phyloP scores from a whole-genome alignment of 2,329 filamentous ascomycete species.

The Penicillium oxalicum region DNA sequence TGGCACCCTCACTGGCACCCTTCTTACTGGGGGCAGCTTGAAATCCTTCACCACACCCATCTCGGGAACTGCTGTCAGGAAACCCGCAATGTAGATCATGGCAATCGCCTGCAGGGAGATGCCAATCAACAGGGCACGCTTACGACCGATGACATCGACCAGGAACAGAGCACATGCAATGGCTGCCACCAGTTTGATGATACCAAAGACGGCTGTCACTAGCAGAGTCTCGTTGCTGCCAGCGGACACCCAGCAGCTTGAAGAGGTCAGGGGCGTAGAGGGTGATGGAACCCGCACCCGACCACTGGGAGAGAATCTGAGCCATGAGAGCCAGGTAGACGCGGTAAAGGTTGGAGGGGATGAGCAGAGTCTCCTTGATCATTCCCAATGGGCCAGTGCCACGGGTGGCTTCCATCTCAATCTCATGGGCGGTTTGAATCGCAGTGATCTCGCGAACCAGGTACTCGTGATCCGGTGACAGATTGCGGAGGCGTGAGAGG shows the following conservation, averaged over 20 bases:
- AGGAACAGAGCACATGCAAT: constrained; percentile 69
- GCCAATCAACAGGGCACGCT: constrained; percentile 57
- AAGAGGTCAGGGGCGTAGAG: constrained; percentile 72
- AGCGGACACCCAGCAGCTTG: constrained; percentile 60
- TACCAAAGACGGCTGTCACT: constrained; percentile 68
- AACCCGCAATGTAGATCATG: constrained; percentile 59
- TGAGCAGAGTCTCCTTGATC: constrained; percentile 62
- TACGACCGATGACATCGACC: constrained; percentile 72
- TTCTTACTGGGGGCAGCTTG: constrained; percentile 46
- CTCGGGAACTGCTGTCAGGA: constrained; percentile 57
- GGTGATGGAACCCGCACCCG: constrained; percentile 67
- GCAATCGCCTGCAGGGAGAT: constrained; percentile 56
- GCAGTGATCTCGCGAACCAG: constrained; percentile 56
- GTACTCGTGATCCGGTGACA: constrained; percentile 56
- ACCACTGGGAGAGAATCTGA: constrained; percentile 70
- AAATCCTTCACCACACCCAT: constrained; percentile 47
- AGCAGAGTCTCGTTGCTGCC: constrained; percentile 65
- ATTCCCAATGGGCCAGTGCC: constrained; percentile 60
- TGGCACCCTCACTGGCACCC: constrained; percentile 55
- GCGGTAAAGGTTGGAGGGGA: constrained; percentile 64
- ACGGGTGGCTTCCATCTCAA: constrained; percentile 65
- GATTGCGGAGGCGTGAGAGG: constrained; percentile 53
- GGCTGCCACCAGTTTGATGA: constrained; percentile 64
- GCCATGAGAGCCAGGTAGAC: constrained; percentile 63
- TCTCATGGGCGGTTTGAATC: constrained; percentile 61